Evolutionary conservation across 495 filamentous ascomycete species (phyloP), one percentile per base, ranked within the genome.

Genomic region (Neohortaea acidophila): DNA sequence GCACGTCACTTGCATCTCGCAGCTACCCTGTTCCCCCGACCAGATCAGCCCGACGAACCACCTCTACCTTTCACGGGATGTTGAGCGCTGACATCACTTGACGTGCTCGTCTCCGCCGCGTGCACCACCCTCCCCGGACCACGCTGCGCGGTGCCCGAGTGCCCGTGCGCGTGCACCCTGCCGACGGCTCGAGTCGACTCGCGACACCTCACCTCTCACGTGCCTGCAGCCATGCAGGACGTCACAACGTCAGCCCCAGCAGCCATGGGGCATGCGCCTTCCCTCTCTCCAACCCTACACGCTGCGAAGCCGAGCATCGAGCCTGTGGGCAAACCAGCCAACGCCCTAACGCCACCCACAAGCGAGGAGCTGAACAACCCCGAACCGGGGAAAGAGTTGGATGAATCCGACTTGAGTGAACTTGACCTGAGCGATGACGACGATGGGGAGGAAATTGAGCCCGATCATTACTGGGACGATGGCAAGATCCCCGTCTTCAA

Each of bases 401-500:
- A 57, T 31, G 57, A 54, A 19, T 57, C 54, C 14, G 55, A 58
- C 32, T 47, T 61, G 25, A 57, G 57, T 24, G 61, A 62, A 23
- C 46, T 63, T 38, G 59, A 64, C 20, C 53, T 66, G 42, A 53
- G 64, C 38, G 52, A 59, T 11, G 52, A 53, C 22, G 66, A 75
- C 9, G 77, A 80, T 39, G n/a, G n/a, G n/a, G 78, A 83, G 44
- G 70, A 74, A 38, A 59, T 80, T 39, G 63, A 73, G 41, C 89
- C 89, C 2, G 84, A 84, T 51, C 77, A 94, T 57, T 94, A 79
- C 61, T 89, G 82, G 49, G 79, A 76, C 24, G 75, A 67, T 50
- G 84, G 84, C 49, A 82, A 73, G 47, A 78, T 97, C 18, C 91
- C 89, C 11, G 81, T 97, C 17, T 97, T 97, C 65, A 85, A 76